Conservation (phyloP, 306 rosid species). For the Rosa chinensis region DNA sequence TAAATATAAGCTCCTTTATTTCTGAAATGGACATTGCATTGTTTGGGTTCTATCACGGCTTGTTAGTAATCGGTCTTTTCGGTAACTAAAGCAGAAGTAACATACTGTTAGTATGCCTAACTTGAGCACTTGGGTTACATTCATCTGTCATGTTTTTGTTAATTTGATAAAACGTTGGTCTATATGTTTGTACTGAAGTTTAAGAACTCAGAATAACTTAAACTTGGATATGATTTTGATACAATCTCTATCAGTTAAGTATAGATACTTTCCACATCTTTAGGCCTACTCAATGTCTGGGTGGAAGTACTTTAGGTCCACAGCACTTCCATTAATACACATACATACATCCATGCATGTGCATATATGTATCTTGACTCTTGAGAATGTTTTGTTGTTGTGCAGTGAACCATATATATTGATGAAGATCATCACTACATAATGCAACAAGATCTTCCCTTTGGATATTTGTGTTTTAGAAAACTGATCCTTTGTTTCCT, state of each 20-base stretch:
- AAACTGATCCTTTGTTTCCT: slow-evolving; percentile 31
- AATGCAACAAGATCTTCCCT: neutral
- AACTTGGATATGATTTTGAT: too few species aligned
- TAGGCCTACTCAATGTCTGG: neutral
- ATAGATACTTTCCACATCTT: neutral
- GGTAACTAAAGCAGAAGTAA: too few species aligned
- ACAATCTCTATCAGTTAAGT: neutral
- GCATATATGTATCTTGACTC: neutral
- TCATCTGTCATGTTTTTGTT: too few species aligned
- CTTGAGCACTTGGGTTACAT: too few species aligned
- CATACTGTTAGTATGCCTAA: too few species aligned
- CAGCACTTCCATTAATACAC: neutral
- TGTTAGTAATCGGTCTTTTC: too few species aligned
- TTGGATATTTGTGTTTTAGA: neutral
- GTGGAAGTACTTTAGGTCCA: neutral
- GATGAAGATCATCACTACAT: neutral
- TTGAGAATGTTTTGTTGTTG: neutral
- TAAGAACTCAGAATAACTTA: neutral
- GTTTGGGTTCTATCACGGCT: too few species aligned
- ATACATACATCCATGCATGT: neutral
- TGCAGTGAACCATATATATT: neutral
- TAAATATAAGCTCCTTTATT: too few species aligned
- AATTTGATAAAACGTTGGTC: too few species aligned
- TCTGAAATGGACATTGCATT: too few species aligned
- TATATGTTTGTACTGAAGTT: neutral